Evolutionary conservation across 352 stramenopile genomes (phyloP).

Genomic region (Phytophthora pinifolia): DNA sequence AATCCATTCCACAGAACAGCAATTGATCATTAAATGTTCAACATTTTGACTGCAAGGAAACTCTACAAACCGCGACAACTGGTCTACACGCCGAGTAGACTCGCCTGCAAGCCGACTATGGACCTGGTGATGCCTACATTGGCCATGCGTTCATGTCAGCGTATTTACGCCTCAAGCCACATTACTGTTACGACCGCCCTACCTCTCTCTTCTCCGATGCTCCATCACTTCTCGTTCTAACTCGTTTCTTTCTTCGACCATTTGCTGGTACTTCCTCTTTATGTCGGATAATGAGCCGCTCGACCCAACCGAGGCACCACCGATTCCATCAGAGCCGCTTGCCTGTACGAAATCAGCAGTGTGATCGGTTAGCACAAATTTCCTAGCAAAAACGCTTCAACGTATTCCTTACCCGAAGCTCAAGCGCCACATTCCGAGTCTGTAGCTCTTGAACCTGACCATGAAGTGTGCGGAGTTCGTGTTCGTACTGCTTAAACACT

Average conservation of each 20-base stretch:
- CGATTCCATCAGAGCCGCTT: conserved; percentile 6
- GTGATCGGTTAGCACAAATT: background rate
- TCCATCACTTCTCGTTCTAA: conserved; percentile 59
- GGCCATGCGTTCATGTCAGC: background rate
- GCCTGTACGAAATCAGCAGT: conserved; percentile 3
- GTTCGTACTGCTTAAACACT: conserved; percentile 78
- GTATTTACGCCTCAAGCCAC: background rate
- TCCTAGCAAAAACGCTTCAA: background rate
- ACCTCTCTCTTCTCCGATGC: conserved; percentile 63
- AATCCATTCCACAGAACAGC: background rate
- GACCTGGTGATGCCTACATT: conserved; percentile 56
- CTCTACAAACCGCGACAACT: conserved; percentile 50
- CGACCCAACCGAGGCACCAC: background rate
- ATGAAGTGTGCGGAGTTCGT: conserved; percentile 53
- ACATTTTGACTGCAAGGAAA: too few species aligned
- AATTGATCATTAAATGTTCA: background rate
- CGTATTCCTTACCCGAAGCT: conserved; percentile 43
- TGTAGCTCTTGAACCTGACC: conserved; percentile 62
- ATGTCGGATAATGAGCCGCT: conserved; percentile 37
- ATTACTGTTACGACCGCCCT: background rate
- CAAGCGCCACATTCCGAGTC: conserved; percentile 58
- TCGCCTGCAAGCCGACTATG: conserved; percentile 65
- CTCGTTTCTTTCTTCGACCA: conserved; percentile 58
- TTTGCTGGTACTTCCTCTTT: conserved; percentile 66
- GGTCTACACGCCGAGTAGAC: conserved; percentile 63